Base-by-base conservation (phyloP, 495 filamentous ascomycete genomes). In the Trichoderma orchidacearum region DNA sequence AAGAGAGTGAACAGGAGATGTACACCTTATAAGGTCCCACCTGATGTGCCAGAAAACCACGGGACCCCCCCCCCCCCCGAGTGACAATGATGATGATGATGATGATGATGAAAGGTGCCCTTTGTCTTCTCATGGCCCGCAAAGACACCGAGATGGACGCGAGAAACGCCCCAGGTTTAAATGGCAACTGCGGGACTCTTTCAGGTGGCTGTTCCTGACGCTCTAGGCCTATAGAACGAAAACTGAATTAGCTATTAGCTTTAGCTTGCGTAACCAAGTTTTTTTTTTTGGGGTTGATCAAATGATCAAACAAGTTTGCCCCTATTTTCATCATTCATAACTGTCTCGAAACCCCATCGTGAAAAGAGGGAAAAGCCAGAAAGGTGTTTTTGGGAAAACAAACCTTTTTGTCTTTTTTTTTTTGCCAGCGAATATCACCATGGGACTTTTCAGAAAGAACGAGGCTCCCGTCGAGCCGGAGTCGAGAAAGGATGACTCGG, bases 91-190 rank as follows among this genome's bases (percentile, higher is more conserved):
- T n/a, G n/a, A n/a, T n/a, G n/a, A n/a, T n/a, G n/a, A n/a, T n/a
- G 21, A 8, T 12, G 18, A 27, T 23, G 8, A 25, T 48, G 23
- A 23, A 48, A 36, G 6, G n/a, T n/a, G n/a, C n/a, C n/a, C n/a
- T 25, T n/a, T 9, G 11, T 48, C 11, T 23, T 48, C 41, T 23
- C 23, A 23, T 23, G 41, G 41, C 41, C 41, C 41, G 41, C 41
- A 48, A 48, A 48, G 41, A 25, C 41, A 48, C 41, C 41, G 41
- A 48, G 41, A 48, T 48, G 41, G 41, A 48, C 41, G 41, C 41
- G 41, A 48, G n/a, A n/a, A n/a, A 17, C 21, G 41, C 41, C 9
- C n/a, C 41, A 48, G 15, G 41, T 48, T 48, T 48, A 48, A 25
- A 48, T 48, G 18, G 6, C 41, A n/a, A 11, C 36, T 48, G 41